Evolutionary conservation across 2,329 filamentous ascomycete species (phyloP), one percentile per base, ranked within the genome.

Genomic region (Fusarium verrucosum): DNA sequence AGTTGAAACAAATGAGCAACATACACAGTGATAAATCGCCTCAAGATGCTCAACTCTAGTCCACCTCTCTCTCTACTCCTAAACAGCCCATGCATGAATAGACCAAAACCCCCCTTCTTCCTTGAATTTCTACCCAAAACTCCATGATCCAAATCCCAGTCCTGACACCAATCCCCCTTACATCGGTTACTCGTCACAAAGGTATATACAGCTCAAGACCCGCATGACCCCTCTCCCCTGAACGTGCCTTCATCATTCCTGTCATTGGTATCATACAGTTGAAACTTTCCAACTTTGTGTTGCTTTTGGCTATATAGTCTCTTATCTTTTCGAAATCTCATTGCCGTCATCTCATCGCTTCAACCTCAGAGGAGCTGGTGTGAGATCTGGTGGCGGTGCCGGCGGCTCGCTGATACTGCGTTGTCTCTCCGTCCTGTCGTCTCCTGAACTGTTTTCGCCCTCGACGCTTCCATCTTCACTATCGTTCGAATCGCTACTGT

Each of bases 391-490:
- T 10, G 74, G 72, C 43, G 75, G 66, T 23, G 78, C 77, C 17
- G 70, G 69, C 13, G 80, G 78, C 69, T 80, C 80, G 41, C 79
- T 81, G 38, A 84, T 77, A 68, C 82, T 88, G 58, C 86, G 78
- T 71, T 87, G 86, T 58, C 85, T 78, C 73, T 86, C 86, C 5
- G 85, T 87, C 62, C 82, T 68, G 79, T 85, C 83, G 44, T 83
- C 83, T 1, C 79, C 81, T 14, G 82, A 84, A 52, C 81, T 78
- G 25, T 75, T 78, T 35, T 72, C 75, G 1, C 70, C 74, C 49
- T 90, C 89, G 17, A 73, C 72, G 19, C 70, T 70, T 32, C 80
- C 80, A 11, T 81, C 77, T 25, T 74, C 75, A 30, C 58, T 70
- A 22, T 77, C 77, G 47, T 91, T 89, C 11, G 78, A 77, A 32